These are phyloP conservation scores for Ophiocordyceps australis DNA, from an alignment of 2,329 filamentous ascomycete species.

Conservation along the genomic window DNA sequence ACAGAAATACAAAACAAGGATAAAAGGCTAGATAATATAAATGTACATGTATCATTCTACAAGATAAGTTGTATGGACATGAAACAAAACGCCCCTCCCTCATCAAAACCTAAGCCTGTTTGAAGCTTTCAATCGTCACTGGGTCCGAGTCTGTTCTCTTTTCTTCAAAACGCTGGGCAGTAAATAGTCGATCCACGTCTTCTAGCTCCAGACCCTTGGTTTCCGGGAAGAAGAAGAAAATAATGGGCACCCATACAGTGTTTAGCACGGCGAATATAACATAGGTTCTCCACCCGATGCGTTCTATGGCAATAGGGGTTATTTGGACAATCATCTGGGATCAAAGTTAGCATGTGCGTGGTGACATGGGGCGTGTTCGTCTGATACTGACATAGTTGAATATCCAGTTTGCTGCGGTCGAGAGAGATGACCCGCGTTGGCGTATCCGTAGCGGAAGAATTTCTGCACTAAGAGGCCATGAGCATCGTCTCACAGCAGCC, in stretches of 20 bases:
- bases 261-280: slow-evolving; percentile 12
- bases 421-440: slow-evolving; percentile 12
- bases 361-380: neutral
- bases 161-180: too few species aligned
- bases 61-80: too few species aligned
- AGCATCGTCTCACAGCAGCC: too few species aligned
- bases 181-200: slow-evolving; percentile 16
- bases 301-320: slow-evolving; percentile 5
- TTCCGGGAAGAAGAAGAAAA: slow-evolving; percentile 12
- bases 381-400: slow-evolving; percentile 12
- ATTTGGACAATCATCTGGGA: slow-evolving; percentile 5
- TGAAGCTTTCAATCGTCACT: too few species aligned
- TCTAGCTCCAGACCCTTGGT: slow-evolving; percentile 20
- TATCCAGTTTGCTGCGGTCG: slow-evolving; percentile 15
- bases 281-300: slow-evolving; percentile 10
- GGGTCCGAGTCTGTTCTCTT: too few species aligned
- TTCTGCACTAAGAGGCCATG: slow-evolving; percentile 8
- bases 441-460: slow-evolving; percentile 12
- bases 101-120: too few species aligned
- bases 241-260: slow-evolving; percentile 9
- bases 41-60: neutral
- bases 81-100: too few species aligned
- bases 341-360: too few species aligned
- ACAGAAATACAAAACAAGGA: too few species aligned
- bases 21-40: too few species aligned